phyloP scores from a whole-genome alignment of 352 stramenopile species.

The Phytopythium montanum region DNA sequence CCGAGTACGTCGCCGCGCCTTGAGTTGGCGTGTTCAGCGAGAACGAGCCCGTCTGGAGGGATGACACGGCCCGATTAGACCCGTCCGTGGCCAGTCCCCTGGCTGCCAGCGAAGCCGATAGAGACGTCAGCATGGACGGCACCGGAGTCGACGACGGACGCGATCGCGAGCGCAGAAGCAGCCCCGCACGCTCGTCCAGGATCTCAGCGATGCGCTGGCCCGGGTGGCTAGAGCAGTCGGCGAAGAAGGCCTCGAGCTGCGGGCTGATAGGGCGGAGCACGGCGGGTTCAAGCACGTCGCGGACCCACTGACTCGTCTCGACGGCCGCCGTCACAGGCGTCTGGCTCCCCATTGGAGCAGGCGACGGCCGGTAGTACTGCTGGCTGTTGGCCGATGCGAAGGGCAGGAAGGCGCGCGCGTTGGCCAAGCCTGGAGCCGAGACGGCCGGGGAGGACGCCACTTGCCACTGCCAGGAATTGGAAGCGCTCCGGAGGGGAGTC shows the following conservation, averaged over 20 bases:
- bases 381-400: conserved; percentile 5
- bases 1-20: conserved; percentile 19
- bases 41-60: background rate
- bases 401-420: conserved; percentile 18
- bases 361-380: conserved; percentile 19
- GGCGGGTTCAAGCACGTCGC: conserved; percentile 45
- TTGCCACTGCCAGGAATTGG: conserved; percentile 63
- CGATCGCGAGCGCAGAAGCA: conserved; percentile 39
- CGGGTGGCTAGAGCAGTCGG: conserved; percentile 51
- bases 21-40: conserved; percentile 9
- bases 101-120: conserved; percentile 1
- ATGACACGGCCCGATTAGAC: background rate
- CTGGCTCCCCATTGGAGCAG: conserved; percentile 46
- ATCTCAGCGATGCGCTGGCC: conserved; percentile 49
- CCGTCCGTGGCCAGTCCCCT: background rate
- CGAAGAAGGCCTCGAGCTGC: conserved; percentile 56
- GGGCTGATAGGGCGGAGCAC: conserved; percentile 32
- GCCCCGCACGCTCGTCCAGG: conserved; percentile 43
- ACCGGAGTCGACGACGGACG: conserved; percentile 15
- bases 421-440: conserved; percentile 2
- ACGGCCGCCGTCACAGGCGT: conserved; percentile 78
- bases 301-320: conserved; percentile 82
- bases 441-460: conserved; percentile 40
- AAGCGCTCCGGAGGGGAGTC: conserved; percentile 20
- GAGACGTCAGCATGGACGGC: background rate